Evolutionary conservation across 768 basidiomycete genomes (phyloP), one percentile per base, ranked within the genome.

Genomic region (Nevesoporus exiguus): DNA sequence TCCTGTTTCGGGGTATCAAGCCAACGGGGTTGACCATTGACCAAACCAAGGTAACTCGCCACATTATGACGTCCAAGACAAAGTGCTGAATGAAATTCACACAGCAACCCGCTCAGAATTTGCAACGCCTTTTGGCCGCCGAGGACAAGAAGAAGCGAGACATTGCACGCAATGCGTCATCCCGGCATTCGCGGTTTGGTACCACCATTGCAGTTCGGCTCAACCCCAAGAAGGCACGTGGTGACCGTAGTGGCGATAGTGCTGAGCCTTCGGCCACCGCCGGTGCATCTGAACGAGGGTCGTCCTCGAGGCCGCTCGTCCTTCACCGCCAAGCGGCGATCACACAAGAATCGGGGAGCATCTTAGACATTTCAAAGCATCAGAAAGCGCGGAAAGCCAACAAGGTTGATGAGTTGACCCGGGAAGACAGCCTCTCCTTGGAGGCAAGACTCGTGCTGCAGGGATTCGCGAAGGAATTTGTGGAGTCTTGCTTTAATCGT

Each of bases 141-240:
- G 97, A 99, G 73, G 83, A 83, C 56, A 80, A 79, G 52, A 76
- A 76, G 39, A 86, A 84, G 55, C 77, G 78, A 31, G 77, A 82
- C 50, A 67, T 80, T 24, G 76, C 81, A 0, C 78, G 82, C 45
- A 74, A 77, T 45, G 74, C 80, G 5, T 72, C 85, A 48, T 90
- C 93, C 21, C 82, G 97, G 30, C 97, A 99, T 73, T 93, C 93
- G 24, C 85, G 95, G 45, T 99, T 99, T 71, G 97, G 97, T 1
- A 98, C 97, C 3, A 98, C 95, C 9, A 86, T 98, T 59, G 75
- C 88, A 21, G 86, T 99, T 49, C 82, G 78, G 57, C 75, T 89
- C 40, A 88, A 85, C 54, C 69, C 84, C 14, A 80, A 80, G 68
- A 76, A 73, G 49, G 63, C 34, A 30, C 61, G 30, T 49, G 63